These are phyloP conservation scores for Candida wancherniae DNA, from an alignment of 805 yeast species.

Conservation along the genomic window DNA sequence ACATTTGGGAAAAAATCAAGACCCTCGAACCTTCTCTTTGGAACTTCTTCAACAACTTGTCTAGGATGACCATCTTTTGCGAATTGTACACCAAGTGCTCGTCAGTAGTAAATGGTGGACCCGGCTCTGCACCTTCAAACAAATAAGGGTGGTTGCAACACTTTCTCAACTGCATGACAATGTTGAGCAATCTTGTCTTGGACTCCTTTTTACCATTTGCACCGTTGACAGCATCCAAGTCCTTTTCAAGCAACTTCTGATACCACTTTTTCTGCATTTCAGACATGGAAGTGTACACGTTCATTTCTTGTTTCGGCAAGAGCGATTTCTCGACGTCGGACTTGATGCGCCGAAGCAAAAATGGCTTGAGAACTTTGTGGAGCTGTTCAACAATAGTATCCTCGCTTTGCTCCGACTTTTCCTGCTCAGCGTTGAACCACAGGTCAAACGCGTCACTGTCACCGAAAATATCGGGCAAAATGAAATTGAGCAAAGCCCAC, in stretches of 20 bases:
- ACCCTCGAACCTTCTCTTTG: constrained; percentile 72
- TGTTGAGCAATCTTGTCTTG: constrained; percentile 69
- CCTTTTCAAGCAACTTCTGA: constrained; percentile 70
- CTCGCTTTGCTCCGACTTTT: constrained; percentile 31
- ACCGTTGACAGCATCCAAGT: constrained; percentile 83
- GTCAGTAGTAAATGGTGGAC: constrained; percentile 83
- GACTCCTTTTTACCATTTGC: constrained; percentile 70
- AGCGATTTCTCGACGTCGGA: constrained; percentile 78
- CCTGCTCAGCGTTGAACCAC: constrained; percentile 54
- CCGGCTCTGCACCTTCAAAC: constrained; percentile 86
- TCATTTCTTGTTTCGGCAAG: constrained; percentile 69
- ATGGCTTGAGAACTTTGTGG: constrained; percentile 73
- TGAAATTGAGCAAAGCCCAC: constrained; percentile 75
- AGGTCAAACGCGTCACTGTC: constrained; percentile 69
- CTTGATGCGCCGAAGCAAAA: constrained; percentile 69
- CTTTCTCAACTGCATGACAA: constrained; percentile 80
- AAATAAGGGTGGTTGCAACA: constrained; percentile 84
- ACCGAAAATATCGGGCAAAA: constrained; percentile 73
- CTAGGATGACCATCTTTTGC: constrained; percentile 67
- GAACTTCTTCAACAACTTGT: constrained; percentile 56
- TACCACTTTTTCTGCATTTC: constrained; percentile 80
- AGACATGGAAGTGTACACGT: constrained; percentile 69
- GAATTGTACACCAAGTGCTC: constrained; percentile 75
- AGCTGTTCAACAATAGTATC: constrained; percentile 60
- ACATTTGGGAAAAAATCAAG: constrained; percentile 78